phyloP scores from a whole-genome alignment of 306 rosid genomes.

The Fagus sylvatica region DNA sequence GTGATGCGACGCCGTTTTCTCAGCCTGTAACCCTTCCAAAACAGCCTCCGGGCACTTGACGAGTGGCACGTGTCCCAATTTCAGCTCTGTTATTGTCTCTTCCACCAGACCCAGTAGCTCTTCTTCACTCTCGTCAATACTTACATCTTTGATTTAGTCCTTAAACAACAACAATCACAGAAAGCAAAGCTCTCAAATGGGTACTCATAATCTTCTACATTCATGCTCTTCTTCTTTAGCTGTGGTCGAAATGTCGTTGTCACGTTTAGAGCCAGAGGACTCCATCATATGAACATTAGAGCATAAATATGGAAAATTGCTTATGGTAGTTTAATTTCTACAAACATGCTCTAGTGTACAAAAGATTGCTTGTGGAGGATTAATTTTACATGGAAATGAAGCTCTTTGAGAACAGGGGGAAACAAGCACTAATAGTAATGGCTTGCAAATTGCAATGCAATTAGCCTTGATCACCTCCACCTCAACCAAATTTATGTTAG shows the following conservation, averaged over 20 bases:
- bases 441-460: constrained; percentile 20
- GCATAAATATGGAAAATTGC: too few species aligned
- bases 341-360: too few species aligned
- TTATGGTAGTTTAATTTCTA: too few species aligned
- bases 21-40: constrained; percentile 90
- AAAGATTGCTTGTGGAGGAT: background rate
- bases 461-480: constrained; percentile 15
- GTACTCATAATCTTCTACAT: constrained; percentile 29
- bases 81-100: constrained; percentile 35
- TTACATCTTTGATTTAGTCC: constrained; percentile 61
- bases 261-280: too few species aligned
- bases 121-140: constrained; percentile 65
- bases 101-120: constrained; percentile 29
- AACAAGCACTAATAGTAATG: background rate
- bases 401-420: background rate
- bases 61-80: constrained; percentile 87
- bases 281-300: too few species aligned
- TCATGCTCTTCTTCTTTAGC: constrained; percentile 39
- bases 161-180: constrained; percentile 29
- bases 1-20: constrained; percentile 87
- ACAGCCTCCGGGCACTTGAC: constrained; percentile 93
- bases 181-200: constrained; percentile 57
- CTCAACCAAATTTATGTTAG: constrained; percentile 24
- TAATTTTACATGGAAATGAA: background rate
- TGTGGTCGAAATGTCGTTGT: constrained; percentile 57